A percentile compares a stretch with the other conserved stretches of the same genome.
Evolutionary conservation across 2,329 filamentous ascomycete genomes (phyloP).

Genomic region (Camptophora hylomeconis): DNA sequence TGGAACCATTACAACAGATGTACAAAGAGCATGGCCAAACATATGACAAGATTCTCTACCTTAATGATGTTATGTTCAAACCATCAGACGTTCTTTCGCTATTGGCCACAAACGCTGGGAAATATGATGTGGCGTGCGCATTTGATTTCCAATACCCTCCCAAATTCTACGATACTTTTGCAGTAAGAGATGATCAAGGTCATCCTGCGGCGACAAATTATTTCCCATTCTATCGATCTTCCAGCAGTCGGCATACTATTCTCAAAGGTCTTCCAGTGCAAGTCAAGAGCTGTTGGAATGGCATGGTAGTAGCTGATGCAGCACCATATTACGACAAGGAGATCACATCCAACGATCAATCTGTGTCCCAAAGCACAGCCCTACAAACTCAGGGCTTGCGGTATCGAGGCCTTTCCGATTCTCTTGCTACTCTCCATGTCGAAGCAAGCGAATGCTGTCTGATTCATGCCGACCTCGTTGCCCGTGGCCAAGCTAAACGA

Average conservation of each 20-base stretch:
- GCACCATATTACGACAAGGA: conserved; percentile 37
- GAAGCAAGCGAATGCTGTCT: conserved; percentile 73
- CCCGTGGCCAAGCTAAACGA: conserved; percentile 15
- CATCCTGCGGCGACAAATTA: conserved; percentile 50
- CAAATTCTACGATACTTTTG: conserved; percentile 62
- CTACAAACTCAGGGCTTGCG: conserved; percentile 37
- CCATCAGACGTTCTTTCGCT: conserved; percentile 42
- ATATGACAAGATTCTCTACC: conserved; percentile 47
- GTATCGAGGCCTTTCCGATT: conserved; percentile 54
- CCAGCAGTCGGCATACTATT: conserved; percentile 40
- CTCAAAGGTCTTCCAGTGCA: conserved; percentile 39
- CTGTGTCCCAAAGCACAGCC: too few species aligned
- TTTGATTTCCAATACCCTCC: conserved; percentile 51
- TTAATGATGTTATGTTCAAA: conserved; percentile 37
- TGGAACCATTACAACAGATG: conserved; percentile 42
- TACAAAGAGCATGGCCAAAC: conserved; percentile 36
- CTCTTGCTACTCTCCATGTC: conserved; percentile 39
- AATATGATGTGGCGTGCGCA: conserved; percentile 57
- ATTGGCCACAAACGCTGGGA: conserved; percentile 43
- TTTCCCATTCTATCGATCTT: conserved; percentile 49
- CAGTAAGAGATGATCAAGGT: conserved; percentile 53
- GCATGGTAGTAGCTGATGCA: conserved; percentile 38
- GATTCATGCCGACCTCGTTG: conserved; percentile 27
- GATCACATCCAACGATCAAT: background rate
- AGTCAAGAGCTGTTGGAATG: conserved; percentile 58